phyloP scores from a whole-genome alignment of 2,329 filamentous ascomycete genomes.

The Hymenotorrendiella dingleyae region DNA sequence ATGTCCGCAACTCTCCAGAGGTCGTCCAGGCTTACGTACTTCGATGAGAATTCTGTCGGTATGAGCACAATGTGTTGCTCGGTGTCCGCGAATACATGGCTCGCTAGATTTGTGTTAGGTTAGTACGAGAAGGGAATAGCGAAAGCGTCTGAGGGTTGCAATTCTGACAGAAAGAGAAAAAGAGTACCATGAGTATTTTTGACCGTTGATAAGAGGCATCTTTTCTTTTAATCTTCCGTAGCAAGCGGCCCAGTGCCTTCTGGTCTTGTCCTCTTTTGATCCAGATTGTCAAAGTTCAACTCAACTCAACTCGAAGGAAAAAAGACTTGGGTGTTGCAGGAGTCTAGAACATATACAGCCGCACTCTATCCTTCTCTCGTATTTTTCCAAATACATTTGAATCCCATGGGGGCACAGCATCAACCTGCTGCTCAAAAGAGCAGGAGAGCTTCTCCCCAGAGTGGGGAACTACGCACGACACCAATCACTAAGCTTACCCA shows the following conservation, averaged over 20 bases:
- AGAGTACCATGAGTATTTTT: slow-evolving; percentile 28
- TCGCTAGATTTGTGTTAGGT: slow-evolving; percentile 13
- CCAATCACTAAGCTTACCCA: background rate
- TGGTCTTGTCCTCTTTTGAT: background rate
- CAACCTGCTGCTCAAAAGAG: background rate
- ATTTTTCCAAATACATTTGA: too few relatives aligned
- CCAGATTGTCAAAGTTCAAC: background rate
- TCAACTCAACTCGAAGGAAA: background rate
- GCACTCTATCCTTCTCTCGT: background rate
- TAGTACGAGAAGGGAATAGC: background rate
- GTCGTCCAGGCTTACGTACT: slow-evolving; percentile 27
- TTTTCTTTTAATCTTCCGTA: background rate
- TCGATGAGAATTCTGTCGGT: slow-evolving; percentile 22
- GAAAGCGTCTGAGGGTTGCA: too few relatives aligned
- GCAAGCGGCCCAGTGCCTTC: background rate
- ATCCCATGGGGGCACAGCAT: background rate
- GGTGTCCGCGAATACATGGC: slow-evolving; percentile 27
- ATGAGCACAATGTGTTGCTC: slow-evolving; percentile 25
- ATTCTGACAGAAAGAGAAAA: too few relatives aligned
- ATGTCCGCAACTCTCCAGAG: slow-evolving; percentile 26
- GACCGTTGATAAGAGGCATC: slow-evolving; percentile 27
- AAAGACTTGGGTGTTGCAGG: too few relatives aligned
- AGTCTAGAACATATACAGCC: background rate
- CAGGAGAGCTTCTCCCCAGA: background rate
- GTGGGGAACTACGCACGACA: background rate